Evolutionary conservation across 2,329 filamentous ascomycete genomes (phyloP), one percentile per base, ranked within the genome.

Genomic region (Sarocladium kiliense): DNA sequence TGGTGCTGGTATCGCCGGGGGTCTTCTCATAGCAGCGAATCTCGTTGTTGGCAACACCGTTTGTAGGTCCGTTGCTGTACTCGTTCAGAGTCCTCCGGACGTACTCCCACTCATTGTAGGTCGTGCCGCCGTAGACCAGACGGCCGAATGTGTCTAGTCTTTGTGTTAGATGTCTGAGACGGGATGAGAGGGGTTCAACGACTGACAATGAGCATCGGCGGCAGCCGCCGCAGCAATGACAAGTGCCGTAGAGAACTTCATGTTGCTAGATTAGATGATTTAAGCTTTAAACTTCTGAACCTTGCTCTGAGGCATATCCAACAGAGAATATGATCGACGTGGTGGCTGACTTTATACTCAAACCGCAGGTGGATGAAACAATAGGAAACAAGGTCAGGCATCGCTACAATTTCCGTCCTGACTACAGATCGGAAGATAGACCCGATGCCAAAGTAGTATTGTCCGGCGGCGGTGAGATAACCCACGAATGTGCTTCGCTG

Each of bases 21-120:
- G 64, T 64, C 10, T 73, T 66, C 61, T 79, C 73, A 64, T 77
- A 80, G 69, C 77, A 80, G n/a, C 75, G 75, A 67, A 80, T 77
- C 56, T 74, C 71, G 1, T 70, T 60, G 37, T 74, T 76, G 49
- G 63, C 70, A 27, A 80, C 77, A 57, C 77, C 69, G 3, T 74
- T 75, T 34, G 80, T 76, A 57, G 75, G 75, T 1, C 71, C 73
- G 59, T 79, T 78, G 64, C 65, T 70, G 63, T 80, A 74, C 64
- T 69, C 78, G 66, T 79, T 79, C 49, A 73, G 70, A 10, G 76
- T 78, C 60, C 74, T 73, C 23, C 76, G 70, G 45, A 78, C 72
- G 41, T 73, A 70, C 47, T 72, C 70, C 77, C 77, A 79, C 62
- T 77, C 74, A 44, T 54, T 58, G 1, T 70, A 70, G 47, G 63